Percentiles rank a stretch among this genome's conserved stretches.
Conservation (phyloP, 2,329 filamentous ascomycete genomes). For the Alternaria gaisen region DNA sequence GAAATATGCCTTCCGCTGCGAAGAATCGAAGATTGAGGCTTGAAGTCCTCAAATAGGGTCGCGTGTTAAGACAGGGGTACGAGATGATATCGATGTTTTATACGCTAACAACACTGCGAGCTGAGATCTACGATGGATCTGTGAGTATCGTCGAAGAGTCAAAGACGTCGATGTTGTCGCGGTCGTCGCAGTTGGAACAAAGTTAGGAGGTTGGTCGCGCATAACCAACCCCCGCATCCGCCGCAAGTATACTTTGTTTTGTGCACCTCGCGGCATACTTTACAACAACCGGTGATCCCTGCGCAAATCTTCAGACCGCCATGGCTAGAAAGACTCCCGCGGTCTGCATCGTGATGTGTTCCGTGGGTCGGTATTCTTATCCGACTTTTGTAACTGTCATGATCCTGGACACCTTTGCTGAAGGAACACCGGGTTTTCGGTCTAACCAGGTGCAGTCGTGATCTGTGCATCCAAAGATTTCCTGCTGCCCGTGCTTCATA, state of each 20-base stretch:
- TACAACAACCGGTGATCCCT: background rate
- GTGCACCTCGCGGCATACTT: constrained; percentile 4
- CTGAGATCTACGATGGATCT: background rate
- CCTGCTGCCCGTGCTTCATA: constrained; percentile 2
- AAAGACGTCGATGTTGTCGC: constrained; percentile 10
- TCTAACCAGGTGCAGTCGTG: constrained; percentile 4
- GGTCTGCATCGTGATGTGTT: constrained; percentile 1
- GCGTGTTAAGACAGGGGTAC: constrained; percentile 3
- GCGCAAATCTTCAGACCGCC: constrained; percentile 6
- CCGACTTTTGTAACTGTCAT: constrained; percentile 1
- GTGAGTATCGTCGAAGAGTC: background rate
- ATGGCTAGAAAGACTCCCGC: constrained; percentile 2
- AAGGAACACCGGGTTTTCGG: background rate
- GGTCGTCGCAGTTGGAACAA: constrained; percentile 6
- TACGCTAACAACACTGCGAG: background rate
- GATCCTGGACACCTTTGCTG: constrained; percentile 3
- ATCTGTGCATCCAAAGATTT: constrained; percentile 1
- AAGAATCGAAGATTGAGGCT: constrained; percentile 9
- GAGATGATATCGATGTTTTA: background rate
- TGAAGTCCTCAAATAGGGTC: constrained; percentile 8
- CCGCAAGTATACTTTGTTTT: background rate
- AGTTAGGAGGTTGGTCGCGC: constrained; percentile 5
- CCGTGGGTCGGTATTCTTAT: constrained; percentile 1
- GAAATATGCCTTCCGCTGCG: background rate
- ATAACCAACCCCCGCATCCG: background rate